A percentile compares a stretch with the other conserved stretches of the same genome.
phyloP scores from a whole-genome alignment of 1,284 basidiomycete species.

The Pyrrhoderma lamaoense region DNA sequence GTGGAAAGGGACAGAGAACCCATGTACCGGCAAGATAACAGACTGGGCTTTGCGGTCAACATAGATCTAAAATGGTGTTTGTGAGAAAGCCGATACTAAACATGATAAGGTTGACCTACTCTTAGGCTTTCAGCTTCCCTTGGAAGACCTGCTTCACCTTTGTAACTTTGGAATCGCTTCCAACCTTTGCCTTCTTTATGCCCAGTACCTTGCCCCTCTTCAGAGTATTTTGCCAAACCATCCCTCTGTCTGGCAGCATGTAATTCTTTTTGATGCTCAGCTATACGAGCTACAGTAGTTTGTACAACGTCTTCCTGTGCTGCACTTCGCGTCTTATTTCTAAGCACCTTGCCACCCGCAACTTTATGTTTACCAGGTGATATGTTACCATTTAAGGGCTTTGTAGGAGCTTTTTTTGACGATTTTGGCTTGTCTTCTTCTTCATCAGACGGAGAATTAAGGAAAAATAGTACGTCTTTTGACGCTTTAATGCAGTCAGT shows the following conservation, averaged over 20 bases:
- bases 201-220: slow-evolving; percentile 58
- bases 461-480: slow-evolving; percentile 87
- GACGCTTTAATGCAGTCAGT: slow-evolving; percentile 80
- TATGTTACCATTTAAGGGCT: slow-evolving; percentile 46
- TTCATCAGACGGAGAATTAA: slow-evolving; percentile 50
- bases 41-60: slow-evolving; percentile 90
- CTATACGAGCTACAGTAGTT: slow-evolving; percentile 64
- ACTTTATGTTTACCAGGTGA: slow-evolving; percentile 66
- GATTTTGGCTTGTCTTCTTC: slow-evolving; percentile 45
- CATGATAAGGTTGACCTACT: slow-evolving; percentile 36
- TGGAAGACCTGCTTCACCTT: slow-evolving; percentile 87
- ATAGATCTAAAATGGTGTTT: slow-evolving; percentile 53
- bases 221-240: slow-evolving; percentile 80
- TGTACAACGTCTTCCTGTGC: slow-evolving; percentile 74
- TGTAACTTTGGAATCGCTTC: slow-evolving; percentile 97
- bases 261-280: slow-evolving; percentile 84
- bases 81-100: slow-evolving; percentile 4
- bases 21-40: slow-evolving; percentile 89
- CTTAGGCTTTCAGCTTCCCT: slow-evolving; percentile 68
- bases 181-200: slow-evolving; percentile 86
- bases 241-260: slow-evolving; percentile 75
- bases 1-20: slow-evolving; percentile 96
- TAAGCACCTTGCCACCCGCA: slow-evolving; percentile 74
- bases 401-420: slow-evolving; percentile 48
- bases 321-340: slow-evolving; percentile 77